Evolutionary conservation across 495 filamentous ascomycete genomes (phyloP), one percentile per base, ranked within the genome.

Genomic region (Penicillium diatomitis): DNA sequence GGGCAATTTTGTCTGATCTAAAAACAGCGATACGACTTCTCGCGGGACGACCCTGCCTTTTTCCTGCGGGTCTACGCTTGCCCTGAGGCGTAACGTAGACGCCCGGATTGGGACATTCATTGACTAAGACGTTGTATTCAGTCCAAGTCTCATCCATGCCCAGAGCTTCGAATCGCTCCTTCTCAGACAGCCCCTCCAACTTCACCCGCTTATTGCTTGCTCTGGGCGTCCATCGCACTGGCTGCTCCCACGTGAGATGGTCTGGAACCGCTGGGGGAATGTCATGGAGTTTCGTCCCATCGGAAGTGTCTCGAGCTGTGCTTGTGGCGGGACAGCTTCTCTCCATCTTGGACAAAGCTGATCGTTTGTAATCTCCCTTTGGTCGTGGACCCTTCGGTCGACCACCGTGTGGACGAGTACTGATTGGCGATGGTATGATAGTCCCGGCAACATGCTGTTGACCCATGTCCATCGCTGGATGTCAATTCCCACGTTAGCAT

Each of bases 1-100:
- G 53, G 5, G 46, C 39, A 32, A 79, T 39, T 31, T 63, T 61
- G 4, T 59, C 30, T 0, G 68, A 75, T 57, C 75, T 80, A 60
- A 81, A 73, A 3, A 79, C 67, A 2, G 71, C 76, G 41, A 82
- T 60, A 10, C 74, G 57, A 29, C 71, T 73, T 49, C 64, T 66
- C 6, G 61, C 61, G 6, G 77, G 78, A 4, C 78, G 73, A n/a
- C 79, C 79, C 55, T 65, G 64, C 32, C 56, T 55, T 46, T 66
- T 69, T 5, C 63, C 70, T 11, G 63, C 61, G n/a, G 76, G 71
- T 49, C 67, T 64, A 31, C 64, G 59, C 40, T 60, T 67, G 30
- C 72, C 75, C 31, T 63, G 66, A 5, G 76, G 67, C 31, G 78
- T 78, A 38, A 79, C 55, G 49, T 79, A 80, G 2, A 81, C 57